Conservation (phyloP, 208 protist species). For the Eutreptiella sp. region DNA sequence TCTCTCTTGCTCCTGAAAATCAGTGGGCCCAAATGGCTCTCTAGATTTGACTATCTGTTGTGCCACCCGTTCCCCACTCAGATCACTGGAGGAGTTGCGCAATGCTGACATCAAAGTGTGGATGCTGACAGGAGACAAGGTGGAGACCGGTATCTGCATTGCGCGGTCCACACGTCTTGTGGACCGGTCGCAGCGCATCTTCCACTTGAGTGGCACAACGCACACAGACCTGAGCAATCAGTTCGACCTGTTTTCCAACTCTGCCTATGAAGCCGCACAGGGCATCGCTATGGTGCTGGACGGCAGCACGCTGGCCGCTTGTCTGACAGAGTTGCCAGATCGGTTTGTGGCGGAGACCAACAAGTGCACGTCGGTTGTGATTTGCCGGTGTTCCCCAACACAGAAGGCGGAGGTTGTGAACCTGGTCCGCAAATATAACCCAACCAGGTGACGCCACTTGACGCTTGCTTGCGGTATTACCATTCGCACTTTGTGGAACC, state of each 20-base stretch:
- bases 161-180: constrained; percentile 81
- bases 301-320: constrained; percentile 55
- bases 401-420: constrained; percentile 94
- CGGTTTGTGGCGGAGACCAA: constrained; percentile 51
- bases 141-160: constrained; percentile 91
- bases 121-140: constrained; percentile 98
- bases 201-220: constrained; percentile 22
- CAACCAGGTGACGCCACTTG: constrained; percentile 29
- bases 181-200: constrained; percentile 54
- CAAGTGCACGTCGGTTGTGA: constrained; percentile 79
- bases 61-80: too few relatives aligned
- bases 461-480: not conserved
- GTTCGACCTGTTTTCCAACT: not conserved
- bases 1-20: too few relatives aligned
- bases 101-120: constrained; percentile 96
- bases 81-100: constrained; percentile 86
- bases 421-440: constrained; percentile 55
- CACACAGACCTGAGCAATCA: not conserved
- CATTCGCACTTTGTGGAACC: not conserved
- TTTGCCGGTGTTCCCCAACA: constrained; percentile 91
- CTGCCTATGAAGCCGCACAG: not conserved
- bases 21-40: too few relatives aligned
- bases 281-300: constrained; percentile 67
- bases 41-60: too few relatives aligned
- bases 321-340: constrained; percentile 40